Conservation (phyloP, 2,329 filamentous ascomycete genomes). For the Rugonectria rugulosa region DNA sequence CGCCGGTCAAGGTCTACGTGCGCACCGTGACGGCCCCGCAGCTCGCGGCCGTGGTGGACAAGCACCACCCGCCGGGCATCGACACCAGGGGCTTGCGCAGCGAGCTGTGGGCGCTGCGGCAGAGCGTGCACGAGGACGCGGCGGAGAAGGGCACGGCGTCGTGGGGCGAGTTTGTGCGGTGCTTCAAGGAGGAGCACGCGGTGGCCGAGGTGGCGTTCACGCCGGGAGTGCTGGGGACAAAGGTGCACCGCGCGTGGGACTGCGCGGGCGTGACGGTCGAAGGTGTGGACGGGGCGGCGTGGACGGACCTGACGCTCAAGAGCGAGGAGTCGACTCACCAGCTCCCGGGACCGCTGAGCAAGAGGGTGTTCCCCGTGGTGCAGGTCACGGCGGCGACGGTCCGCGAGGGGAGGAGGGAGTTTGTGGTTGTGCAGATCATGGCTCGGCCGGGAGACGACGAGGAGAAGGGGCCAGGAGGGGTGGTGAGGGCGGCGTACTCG, state of each 20-base stretch:
- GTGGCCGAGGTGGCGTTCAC: slow-evolving; percentile 52
- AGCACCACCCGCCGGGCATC: slow-evolving; percentile 41
- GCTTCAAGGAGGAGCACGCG: slow-evolving; percentile 61
- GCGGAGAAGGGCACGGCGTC: slow-evolving; percentile 60
- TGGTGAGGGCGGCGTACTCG: slow-evolving; percentile 67
- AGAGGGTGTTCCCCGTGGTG: slow-evolving; percentile 72
- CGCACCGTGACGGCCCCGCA: slow-evolving; percentile 55
- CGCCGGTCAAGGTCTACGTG: slow-evolving; percentile 62
- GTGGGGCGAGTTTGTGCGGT: slow-evolving; percentile 69
- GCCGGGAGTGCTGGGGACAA: slow-evolving; percentile 45
- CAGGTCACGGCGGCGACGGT: slow-evolving; percentile 61
- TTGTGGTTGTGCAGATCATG: slow-evolving; percentile 66
- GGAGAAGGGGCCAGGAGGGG: slow-evolving; percentile 50
- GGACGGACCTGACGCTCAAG: slow-evolving; percentile 56
- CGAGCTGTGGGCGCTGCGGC: slow-evolving; percentile 71
- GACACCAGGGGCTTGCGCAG: slow-evolving; percentile 29
- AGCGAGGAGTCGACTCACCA: slow-evolving; percentile 73
- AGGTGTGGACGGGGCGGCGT: slow-evolving; percentile 49
- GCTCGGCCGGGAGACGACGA: slow-evolving; percentile 48
- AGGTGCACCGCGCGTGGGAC: slow-evolving; percentile 54
- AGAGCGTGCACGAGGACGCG: slow-evolving; percentile 66
- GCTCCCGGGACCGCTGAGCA: slow-evolving; percentile 65
- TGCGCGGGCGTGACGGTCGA: slow-evolving; percentile 50
- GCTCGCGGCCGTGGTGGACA: slow-evolving; percentile 49
- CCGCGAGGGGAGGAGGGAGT: slow-evolving; percentile 49